Evolutionary conservation across 2,329 filamentous ascomycete genomes (phyloP).

Genomic region (Aspergillus alliaceus): DNA sequence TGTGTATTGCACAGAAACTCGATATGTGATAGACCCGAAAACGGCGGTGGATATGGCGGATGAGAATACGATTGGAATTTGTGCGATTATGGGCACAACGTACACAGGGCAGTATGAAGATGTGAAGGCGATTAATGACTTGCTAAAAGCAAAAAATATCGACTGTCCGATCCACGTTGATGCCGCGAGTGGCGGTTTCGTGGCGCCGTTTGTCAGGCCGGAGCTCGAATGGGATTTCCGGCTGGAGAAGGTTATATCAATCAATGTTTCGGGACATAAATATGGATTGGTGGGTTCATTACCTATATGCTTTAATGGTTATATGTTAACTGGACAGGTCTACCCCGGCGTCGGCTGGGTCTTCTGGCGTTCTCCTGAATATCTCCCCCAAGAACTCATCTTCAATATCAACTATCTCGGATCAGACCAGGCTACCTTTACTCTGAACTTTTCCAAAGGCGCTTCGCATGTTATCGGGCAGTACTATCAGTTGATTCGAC

Average conservation of each 20-base stretch:
- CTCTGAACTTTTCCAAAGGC: constrained; percentile 70
- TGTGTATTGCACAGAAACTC: constrained; percentile 53
- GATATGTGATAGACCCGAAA: constrained; percentile 65
- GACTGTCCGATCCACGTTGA: constrained; percentile 57
- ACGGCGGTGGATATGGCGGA: constrained; percentile 67
- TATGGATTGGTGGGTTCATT: constrained; percentile 46
- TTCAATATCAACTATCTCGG: constrained; percentile 73
- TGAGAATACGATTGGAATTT: constrained; percentile 76
- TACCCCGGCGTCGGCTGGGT: constrained; percentile 71
- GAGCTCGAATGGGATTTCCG: constrained; percentile 29
- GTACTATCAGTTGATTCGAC: constrained; percentile 71
- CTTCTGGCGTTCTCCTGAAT: constrained; percentile 65
- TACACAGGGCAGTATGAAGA: constrained; percentile 75
- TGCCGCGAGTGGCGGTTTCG: constrained; percentile 44
- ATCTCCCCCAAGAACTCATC: constrained; percentile 66
- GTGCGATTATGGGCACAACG: constrained; percentile 69
- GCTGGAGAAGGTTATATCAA: constrained; percentile 46
- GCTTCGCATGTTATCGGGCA: constrained; percentile 70
- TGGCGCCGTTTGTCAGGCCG: constrained; percentile 43
- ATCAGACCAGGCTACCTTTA: constrained; percentile 69
- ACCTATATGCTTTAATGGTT: neutral
- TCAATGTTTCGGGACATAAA: constrained; percentile 58
- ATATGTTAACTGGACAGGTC: constrained; percentile 30
- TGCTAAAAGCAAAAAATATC: constrained; percentile 55
- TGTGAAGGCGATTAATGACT: constrained; percentile 65